Conservation (phyloP, 306 rosid genomes). For the Benincasa hispida region DNA sequence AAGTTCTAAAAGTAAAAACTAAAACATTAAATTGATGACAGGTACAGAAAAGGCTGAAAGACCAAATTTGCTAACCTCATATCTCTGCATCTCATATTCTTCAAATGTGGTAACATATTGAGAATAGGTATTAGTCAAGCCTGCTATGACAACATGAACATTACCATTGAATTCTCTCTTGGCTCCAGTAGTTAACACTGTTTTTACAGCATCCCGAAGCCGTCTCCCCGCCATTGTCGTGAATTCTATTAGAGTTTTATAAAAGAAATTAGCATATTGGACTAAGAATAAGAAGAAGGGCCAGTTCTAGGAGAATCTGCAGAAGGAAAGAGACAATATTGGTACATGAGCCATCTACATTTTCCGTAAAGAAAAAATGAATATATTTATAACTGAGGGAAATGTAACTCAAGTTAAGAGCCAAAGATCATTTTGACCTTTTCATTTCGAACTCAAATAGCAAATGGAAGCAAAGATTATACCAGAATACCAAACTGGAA, state of each 20-base stretch:
- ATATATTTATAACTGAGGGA: not conserved
- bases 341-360: not conserved
- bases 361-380: not conserved
- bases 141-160: conserved; percentile 66
- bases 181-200: conserved; percentile 28
- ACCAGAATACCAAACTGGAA: no score
- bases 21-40: not conserved
- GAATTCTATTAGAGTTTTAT: conserved; percentile 36
- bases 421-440: not conserved
- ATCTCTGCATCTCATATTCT: conserved; percentile 81
- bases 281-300: not conserved
- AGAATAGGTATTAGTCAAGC: conserved; percentile 79
- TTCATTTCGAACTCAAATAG: not conserved
- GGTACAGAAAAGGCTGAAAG: not conserved
- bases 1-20: not conserved
- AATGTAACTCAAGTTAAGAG: not conserved
- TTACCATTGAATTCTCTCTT: conserved; percentile 26
- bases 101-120: conserved; percentile 76
- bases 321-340: not conserved
- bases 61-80: conserved; percentile 49
- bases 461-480: not conserved
- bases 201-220: conserved; percentile 74
- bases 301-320: not conserved
- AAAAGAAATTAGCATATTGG: not conserved
- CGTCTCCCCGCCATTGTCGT: conserved; percentile 96